Conservation (phyloP, 495 filamentous ascomycete species). For the Trichodelitschia bisporula region DNA sequence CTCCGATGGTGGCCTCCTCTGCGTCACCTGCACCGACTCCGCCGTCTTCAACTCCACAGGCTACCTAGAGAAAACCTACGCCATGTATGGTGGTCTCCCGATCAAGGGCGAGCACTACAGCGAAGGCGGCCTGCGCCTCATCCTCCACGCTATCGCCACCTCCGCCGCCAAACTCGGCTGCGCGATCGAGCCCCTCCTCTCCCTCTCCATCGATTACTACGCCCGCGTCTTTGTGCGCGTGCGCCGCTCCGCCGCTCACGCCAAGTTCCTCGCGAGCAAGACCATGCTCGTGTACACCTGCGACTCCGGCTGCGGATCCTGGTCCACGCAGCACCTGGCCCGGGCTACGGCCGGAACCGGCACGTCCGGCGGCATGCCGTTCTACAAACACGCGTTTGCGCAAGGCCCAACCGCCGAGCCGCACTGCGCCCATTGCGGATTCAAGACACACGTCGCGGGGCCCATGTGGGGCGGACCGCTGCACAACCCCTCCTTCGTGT, state of each 20-base stretch:
- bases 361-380: conserved; percentile 37
- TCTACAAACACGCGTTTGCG: conserved; percentile 50
- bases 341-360: conserved; percentile 33
- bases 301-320: conserved; percentile 70
- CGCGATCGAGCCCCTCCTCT: conserved; percentile 73
- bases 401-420: conserved; percentile 35
- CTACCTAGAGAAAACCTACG: conserved; percentile 78
- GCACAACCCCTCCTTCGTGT: conserved; percentile 60
- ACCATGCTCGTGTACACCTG: conserved; percentile 88
- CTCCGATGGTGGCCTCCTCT: conserved; percentile 68
- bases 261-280: conserved; percentile 72
- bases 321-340: conserved; percentile 52
- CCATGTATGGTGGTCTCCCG: conserved; percentile 74
- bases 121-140: conserved; percentile 69
- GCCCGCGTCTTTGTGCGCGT: conserved; percentile 74
- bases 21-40: conserved; percentile 90
- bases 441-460: conserved; percentile 56
- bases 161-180: conserved; percentile 70
- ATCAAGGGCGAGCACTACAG: conserved; percentile 64
- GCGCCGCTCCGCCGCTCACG: conserved; percentile 46
- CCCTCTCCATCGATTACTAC: conserved; percentile 89
- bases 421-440: conserved; percentile 59
- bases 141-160: conserved; percentile 54
- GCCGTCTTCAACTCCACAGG: conserved; percentile 81
- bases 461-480: conserved; percentile 89